These are phyloP conservation scores for Xylariales sp. DNA, from an alignment of 2,329 filamentous ascomycete species.

Conservation along the genomic window DNA sequence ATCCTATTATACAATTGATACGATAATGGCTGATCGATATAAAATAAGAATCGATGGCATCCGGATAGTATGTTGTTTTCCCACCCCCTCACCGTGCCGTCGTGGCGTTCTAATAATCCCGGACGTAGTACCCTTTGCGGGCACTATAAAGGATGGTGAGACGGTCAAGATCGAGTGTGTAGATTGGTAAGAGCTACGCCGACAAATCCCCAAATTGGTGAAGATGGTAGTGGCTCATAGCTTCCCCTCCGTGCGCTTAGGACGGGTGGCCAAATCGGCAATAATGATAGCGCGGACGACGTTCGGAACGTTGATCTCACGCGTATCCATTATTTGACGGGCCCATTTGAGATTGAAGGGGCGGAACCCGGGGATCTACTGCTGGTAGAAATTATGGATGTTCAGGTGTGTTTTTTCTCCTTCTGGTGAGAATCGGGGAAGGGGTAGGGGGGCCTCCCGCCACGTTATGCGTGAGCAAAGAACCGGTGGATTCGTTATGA, in stretches of 20 bases:
- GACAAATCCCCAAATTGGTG: no score
- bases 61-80: conserved; percentile 74
- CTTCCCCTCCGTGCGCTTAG: conserved; percentile 46
- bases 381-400: conserved; percentile 90
- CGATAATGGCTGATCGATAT: not conserved
- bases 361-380: conserved; percentile 88
- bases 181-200: conserved; percentile 68
- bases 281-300: conserved; percentile 92
- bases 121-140: conserved; percentile 75
- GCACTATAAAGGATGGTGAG: conserved; percentile 82
- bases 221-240: conserved; percentile 10
- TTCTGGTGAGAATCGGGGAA: not conserved
- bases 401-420: conserved; percentile 52
- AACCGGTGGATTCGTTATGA: not conserved
- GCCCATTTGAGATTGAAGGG: conserved; percentile 86
- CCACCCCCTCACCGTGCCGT: not conserved
- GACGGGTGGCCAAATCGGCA: conserved; percentile 84
- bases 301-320: conserved; percentile 86
- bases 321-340: conserved; percentile 86
- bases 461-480: not conserved
- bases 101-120: conserved; percentile 8
- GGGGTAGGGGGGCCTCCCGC: not conserved
- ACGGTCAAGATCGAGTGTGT: conserved; percentile 94
- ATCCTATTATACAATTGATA: not conserved
- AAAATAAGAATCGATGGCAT: conserved; percentile 84